phyloP scores from a whole-genome alignment of 495 filamentous ascomycete genomes.

The Hypoxylon fuscum region DNA sequence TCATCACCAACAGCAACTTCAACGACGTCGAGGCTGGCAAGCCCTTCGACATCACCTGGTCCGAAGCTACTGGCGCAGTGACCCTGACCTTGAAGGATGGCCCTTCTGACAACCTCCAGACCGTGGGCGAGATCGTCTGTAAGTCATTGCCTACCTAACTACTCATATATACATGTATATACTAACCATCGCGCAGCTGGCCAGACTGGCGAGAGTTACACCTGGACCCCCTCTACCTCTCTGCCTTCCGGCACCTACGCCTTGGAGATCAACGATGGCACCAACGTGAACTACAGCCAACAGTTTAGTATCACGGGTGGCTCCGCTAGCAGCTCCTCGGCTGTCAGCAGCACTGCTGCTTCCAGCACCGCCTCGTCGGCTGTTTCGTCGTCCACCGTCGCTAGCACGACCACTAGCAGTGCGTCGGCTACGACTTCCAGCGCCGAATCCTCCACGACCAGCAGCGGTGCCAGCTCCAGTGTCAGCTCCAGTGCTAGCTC shows the following conservation, averaged over 20 bases:
- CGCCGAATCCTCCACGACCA: constrained; percentile 7
- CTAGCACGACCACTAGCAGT: constrained; percentile 42
- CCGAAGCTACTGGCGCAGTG: constrained; percentile 48
- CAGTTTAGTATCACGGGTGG: constrained; percentile 48
- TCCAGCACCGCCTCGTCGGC: constrained; percentile 28
- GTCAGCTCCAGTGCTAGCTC: constrained; percentile 10
- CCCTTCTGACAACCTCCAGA: constrained; percentile 43
- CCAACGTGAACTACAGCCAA: constrained; percentile 53
- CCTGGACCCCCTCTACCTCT: constrained; percentile 44
- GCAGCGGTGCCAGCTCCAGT: constrained; percentile 20
- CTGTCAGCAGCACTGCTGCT: constrained; percentile 35
- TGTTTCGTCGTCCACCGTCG: constrained; percentile 26
- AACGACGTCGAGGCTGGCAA: constrained; percentile 44
- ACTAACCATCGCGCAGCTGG: constrained; percentile 42
- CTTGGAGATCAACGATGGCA: constrained; percentile 51
- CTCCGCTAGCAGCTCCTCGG: constrained; percentile 28
- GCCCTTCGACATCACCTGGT: constrained; percentile 56
- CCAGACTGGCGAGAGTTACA: constrained; percentile 45
- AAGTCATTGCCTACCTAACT: constrained; percentile 20
- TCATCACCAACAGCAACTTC: constrained; percentile 55
- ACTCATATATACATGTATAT: not conserved
- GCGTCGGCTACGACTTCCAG: constrained; percentile 37
- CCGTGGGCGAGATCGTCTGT: constrained; percentile 47
- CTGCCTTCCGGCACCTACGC: constrained; percentile 54
- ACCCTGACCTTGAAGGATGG: constrained; percentile 53